A percentile compares a stretch with the other conserved stretches of the same genome.
Evolutionary conservation across 106 monocot species (phyloP).

Genomic region (Gastrodia elata): DNA sequence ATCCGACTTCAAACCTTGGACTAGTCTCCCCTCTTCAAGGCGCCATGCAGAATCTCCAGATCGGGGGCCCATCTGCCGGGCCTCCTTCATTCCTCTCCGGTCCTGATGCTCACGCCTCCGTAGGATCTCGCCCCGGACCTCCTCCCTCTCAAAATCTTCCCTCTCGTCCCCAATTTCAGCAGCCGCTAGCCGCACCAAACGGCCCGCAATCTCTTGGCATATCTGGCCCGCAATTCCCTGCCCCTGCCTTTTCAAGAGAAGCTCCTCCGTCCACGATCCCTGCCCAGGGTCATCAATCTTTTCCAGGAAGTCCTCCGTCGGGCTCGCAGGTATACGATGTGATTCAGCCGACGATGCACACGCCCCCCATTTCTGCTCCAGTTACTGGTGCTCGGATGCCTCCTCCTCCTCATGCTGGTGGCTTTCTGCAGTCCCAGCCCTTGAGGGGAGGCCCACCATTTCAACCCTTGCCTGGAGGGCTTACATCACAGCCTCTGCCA

Average conservation of each 20-base stretch:
- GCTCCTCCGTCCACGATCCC: neutral
- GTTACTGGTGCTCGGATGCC: slow-evolving; percentile 8
- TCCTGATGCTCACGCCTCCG: neutral
- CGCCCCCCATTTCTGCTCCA: slow-evolving; percentile 1
- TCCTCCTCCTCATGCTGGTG: slow-evolving; percentile 3
- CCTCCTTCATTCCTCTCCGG: slow-evolving; percentile 13
- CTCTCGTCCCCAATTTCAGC: slow-evolving; percentile 9
- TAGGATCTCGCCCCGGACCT: slow-evolving; percentile 10
- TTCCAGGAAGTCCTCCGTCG: slow-evolving; percentile 2
- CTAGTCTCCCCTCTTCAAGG: slow-evolving; percentile 19
- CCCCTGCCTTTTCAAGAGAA: neutral
- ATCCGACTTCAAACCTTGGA: slow-evolving; percentile 11
- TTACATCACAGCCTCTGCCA: slow-evolving; percentile 8
- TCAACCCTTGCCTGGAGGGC: slow-evolving; percentile 9
- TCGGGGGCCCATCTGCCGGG: slow-evolving; percentile 22
- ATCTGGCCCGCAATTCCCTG: neutral
- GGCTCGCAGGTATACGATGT: neutral
- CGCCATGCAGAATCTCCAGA: slow-evolving; percentile 66
- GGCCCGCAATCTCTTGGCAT: neutral
- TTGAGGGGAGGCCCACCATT: neutral
- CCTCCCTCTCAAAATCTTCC: slow-evolving; percentile 3
- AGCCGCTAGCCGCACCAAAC: neutral
- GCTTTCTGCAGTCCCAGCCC: slow-evolving; percentile 5
- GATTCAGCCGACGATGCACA: neutral
- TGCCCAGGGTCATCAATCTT: neutral